Evolutionary conservation across 129 eudicot genomes (phyloP).

Genomic region (Pseudognaphalium luteoalbum): DNA sequence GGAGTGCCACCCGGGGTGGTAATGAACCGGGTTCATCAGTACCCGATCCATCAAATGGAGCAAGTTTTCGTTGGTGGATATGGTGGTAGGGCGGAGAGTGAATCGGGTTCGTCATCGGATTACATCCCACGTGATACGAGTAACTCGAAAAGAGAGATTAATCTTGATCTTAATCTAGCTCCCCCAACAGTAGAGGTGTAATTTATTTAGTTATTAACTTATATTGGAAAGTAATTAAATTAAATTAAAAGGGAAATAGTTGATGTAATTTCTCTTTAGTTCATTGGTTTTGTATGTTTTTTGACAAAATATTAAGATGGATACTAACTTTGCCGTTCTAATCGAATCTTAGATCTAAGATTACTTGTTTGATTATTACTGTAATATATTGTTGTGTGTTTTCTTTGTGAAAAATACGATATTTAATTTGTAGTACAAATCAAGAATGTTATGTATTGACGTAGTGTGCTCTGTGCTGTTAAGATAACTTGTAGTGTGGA

Average conservation of each 20-base stretch:
- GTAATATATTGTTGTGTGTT: no score
- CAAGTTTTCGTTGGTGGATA: constrained; percentile 29
- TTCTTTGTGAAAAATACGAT: no score
- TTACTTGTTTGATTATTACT: no score
- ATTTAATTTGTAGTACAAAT: no score
- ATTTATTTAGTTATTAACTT: not conserved
- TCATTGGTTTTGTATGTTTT: constrained; percentile 20
- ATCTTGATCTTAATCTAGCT: constrained; percentile 62
- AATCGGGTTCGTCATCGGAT: constrained; percentile 59
- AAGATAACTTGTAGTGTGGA: no score
- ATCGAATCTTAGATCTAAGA: no score
- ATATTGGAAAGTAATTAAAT: not conserved
- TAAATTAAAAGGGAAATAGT: constrained; percentile 5
- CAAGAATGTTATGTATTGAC: no score
- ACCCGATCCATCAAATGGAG: constrained; percentile 28
- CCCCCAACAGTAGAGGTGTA: constrained; percentile 50
- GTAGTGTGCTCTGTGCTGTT: no score
- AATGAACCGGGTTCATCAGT: constrained; percentile 16
- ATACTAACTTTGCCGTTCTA: no score
- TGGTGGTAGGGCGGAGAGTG: constrained; percentile 45
- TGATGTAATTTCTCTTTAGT: constrained; percentile 8
- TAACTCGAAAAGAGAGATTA: constrained; percentile 36
- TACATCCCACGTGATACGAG: constrained; percentile 35
- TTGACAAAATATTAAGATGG: not conserved
- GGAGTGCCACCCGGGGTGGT: constrained; percentile 22